phyloP scores from a whole-genome alignment of 2,329 filamentous ascomycete species.

The Fulvia fulva region DNA sequence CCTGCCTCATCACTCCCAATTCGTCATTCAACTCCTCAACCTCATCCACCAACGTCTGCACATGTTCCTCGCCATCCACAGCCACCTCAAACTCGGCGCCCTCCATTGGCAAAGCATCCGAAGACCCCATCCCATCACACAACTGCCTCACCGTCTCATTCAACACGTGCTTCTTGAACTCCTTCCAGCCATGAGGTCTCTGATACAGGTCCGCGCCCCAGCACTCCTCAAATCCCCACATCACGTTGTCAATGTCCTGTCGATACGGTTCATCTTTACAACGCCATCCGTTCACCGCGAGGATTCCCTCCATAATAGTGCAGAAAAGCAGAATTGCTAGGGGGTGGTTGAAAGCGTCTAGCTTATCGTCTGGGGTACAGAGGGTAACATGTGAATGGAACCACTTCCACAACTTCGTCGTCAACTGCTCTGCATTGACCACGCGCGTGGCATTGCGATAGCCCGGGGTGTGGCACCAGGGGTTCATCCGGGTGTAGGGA shows the following conservation, averaged over 20 bases:
- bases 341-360: neutral
- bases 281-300: too few species aligned
- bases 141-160: neutral
- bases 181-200: neutral
- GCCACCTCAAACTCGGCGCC: neutral
- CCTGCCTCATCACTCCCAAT: neutral
- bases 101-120: neutral
- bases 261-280: too few species aligned
- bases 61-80: neutral
- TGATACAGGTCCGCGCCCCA: neutral
- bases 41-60: neutral
- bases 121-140: neutral
- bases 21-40: neutral
- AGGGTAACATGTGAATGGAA: neutral
- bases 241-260: neutral
- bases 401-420: neutral
- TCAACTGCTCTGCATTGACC: neutral
- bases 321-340: neutral
- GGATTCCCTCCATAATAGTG: too few species aligned
- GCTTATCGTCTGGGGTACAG: neutral
- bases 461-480: too few species aligned
- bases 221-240: neutral
- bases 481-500: neutral
- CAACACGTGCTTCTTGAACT: neutral
- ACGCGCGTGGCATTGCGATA: neutral